Evolutionary conservation across 768 basidiomycete genomes (phyloP).

Genomic region (Lactarius quietus): DNA sequence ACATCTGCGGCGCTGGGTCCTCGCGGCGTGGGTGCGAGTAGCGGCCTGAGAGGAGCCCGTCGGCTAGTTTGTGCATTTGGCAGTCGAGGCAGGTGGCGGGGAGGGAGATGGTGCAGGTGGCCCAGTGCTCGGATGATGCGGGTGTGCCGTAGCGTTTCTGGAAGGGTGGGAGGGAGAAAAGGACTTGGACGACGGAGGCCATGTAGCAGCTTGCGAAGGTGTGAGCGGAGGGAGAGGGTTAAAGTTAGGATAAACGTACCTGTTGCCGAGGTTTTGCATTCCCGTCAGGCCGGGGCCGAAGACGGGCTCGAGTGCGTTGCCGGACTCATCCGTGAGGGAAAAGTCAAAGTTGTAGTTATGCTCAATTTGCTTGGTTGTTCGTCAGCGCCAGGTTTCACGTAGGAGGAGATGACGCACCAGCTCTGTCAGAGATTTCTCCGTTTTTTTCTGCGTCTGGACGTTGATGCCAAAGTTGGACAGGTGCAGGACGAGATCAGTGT

Average conservation of each 20-base stretch:
- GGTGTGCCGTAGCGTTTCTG: conserved; percentile 60
- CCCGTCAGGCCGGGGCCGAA: conserved; percentile 91
- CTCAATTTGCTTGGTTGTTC: conserved; percentile 76
- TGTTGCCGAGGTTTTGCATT: conserved; percentile 89
- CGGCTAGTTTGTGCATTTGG: conserved; percentile 88
- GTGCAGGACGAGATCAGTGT: conserved; percentile 71
- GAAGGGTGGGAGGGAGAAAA: conserved; percentile 82
- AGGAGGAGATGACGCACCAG: conserved; percentile 49
- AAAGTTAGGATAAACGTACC: conserved; percentile 36
- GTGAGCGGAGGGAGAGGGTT: neutral
- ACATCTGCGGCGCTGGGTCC: too few species aligned
- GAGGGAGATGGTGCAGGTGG: conserved; percentile 57
- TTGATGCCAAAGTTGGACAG: conserved; percentile 85
- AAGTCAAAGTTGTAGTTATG: conserved; percentile 96
- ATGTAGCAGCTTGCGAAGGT: conserved; percentile 92
- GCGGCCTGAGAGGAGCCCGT: conserved; percentile 89
- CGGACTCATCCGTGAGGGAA: conserved; percentile 84
- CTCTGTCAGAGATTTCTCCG: conserved; percentile 96
- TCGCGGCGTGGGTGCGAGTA: conserved; percentile 63
- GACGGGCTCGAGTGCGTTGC: conserved; percentile 81
- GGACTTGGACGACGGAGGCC: conserved; percentile 84
- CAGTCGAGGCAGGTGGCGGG: conserved; percentile 92
- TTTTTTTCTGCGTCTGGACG: conserved; percentile 76
- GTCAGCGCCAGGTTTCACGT: neutral
- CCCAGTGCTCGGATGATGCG: conserved; percentile 47